A percentile compares a stretch with the other conserved stretches of the same genome.
Conservation (phyloP, 208 protist genomes). For the Tritrichomonas foetus region DNA sequence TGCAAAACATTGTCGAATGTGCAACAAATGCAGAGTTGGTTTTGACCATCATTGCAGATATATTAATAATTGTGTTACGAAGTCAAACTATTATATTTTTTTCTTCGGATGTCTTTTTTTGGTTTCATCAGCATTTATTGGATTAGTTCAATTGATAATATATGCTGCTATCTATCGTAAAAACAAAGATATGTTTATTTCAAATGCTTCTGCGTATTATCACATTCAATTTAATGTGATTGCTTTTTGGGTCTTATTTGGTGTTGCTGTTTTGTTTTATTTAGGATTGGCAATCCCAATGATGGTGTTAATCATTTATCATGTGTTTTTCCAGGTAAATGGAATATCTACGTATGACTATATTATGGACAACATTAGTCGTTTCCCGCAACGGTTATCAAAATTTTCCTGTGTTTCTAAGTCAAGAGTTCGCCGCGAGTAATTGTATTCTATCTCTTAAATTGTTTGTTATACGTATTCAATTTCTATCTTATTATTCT, state of each 20-base stretch:
- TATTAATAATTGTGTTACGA: slow-evolving; percentile 37
- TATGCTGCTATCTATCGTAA: background rate
- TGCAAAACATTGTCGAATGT: background rate
- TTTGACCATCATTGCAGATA: slow-evolving; percentile 32
- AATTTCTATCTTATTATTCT: too few species aligned
- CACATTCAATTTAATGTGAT: background rate
- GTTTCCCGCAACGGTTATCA: background rate
- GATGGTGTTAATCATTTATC: background rate
- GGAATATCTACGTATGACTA: slow-evolving; percentile 18
- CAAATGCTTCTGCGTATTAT: background rate
- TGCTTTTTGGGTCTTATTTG: background rate
- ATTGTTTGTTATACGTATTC: too few species aligned
- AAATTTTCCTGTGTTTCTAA: background rate
- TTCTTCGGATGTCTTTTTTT: background rate
- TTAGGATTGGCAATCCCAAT: background rate
- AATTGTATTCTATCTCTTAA: too few species aligned
- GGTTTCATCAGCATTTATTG: background rate
- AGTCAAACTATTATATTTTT: background rate
- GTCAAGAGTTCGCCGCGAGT: too few species aligned
- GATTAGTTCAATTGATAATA: background rate
- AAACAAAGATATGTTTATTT: background rate
- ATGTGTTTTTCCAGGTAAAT: background rate
- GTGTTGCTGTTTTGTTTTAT: background rate
- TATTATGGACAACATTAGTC: background rate
- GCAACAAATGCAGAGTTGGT: slow-evolving; percentile 25